Base-by-base conservation (phyloP, 331 rosid genomes). In the Pyracantha coccinea region DNA sequence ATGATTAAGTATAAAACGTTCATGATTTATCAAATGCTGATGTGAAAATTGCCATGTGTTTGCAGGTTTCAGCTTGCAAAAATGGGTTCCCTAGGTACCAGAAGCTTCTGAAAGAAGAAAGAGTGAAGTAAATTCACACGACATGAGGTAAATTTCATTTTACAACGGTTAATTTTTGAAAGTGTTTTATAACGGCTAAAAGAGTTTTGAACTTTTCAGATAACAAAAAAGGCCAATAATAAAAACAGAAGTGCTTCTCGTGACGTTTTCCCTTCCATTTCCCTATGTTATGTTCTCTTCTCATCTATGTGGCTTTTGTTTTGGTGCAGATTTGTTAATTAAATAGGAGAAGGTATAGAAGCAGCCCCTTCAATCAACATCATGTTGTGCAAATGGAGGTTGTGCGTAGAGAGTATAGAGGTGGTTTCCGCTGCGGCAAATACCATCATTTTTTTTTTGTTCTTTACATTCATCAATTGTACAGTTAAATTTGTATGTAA, bases 31-130 rank as follows among this genome's bases (percentile, higher is more conserved):
- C 24, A 8, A 4, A 52, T 23, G 58, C 44, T 66, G 7, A 61
- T 62, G 4, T 57, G 10, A 10, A 58, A 17, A 58, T 35, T 17
- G 55, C 68, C 17, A 20, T 68, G 25, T 84, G 23, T 75, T 4
- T 72, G 83, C 98, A 92, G 99, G 85, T 95, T 79, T 88, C 99
- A 8, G 98, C 93, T 76, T 88, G 92, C 83, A 90, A 93, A 79
- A 88, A 86, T 32, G 93, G 93, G 81, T 89, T 88, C 81, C 89
- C 90, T 1, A 83, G 97, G 82, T 88, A 89, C 75, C 88, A 82
- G 8, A 92, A 92, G 93, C 83, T 85, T 73, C 90, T 77, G 54
- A 85, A 83, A 71, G 89, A 81, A 72, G 92, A 87, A 84, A 72
- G 96, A 78, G 72, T 87, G 74, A 86, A 87, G 78, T 88, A 81